These are phyloP conservation scores for Corylus heterophylla DNA, from an alignment of 306 rosid genomes.

Conservation along the genomic window DNA sequence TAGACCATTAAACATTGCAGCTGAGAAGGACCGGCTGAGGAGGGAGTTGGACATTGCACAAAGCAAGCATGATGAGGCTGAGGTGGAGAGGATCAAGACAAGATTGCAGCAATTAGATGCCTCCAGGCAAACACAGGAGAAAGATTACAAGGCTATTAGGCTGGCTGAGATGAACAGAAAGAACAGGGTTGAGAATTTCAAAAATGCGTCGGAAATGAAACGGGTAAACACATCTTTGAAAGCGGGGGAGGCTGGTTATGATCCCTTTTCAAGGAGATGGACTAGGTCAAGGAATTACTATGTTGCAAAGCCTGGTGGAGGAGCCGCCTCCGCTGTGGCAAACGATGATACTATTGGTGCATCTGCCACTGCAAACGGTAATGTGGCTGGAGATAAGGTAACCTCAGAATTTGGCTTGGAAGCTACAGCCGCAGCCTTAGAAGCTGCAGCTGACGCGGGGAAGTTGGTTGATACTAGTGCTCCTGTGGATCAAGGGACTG, in stretches of 20 bases:
- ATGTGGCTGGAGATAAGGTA: conserved; percentile 28
- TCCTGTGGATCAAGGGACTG: conserved; percentile 87
- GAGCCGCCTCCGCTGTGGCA: conserved; percentile 34
- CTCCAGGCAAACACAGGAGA: conserved; percentile 47
- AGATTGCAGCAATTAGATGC: conserved; percentile 76
- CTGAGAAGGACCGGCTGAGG: conserved; percentile 89
- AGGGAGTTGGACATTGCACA: conserved; percentile 70
- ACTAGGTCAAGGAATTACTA: conserved; percentile 93
- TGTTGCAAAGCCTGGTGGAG: conserved; percentile 57
- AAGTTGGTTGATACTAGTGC: conserved; percentile 86
- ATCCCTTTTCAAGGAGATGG: conserved; percentile 99
- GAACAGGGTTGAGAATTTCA: conserved; percentile 93
- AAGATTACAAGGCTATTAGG: conserved; percentile 78
- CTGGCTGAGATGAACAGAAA: conserved; percentile 95
- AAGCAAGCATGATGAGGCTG: conserved; percentile 58
- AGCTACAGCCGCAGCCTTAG: conserved; percentile 81
- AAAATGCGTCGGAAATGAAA: conserved; percentile 81
- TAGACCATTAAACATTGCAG: conserved; percentile 83
- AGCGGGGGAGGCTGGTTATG: conserved; percentile 97
- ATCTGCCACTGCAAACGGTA: conserved; percentile 32
- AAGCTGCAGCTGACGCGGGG: conserved; percentile 94
- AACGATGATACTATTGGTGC: conserved; percentile 29
- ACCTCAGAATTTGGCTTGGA: conserved; percentile 52
- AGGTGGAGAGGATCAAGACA: conserved; percentile 62
- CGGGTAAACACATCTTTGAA: conserved; percentile 52